Base-by-base conservation (phyloP, 1,139 yeast genomes). In the Saccharomyces hybrid region DNA sequence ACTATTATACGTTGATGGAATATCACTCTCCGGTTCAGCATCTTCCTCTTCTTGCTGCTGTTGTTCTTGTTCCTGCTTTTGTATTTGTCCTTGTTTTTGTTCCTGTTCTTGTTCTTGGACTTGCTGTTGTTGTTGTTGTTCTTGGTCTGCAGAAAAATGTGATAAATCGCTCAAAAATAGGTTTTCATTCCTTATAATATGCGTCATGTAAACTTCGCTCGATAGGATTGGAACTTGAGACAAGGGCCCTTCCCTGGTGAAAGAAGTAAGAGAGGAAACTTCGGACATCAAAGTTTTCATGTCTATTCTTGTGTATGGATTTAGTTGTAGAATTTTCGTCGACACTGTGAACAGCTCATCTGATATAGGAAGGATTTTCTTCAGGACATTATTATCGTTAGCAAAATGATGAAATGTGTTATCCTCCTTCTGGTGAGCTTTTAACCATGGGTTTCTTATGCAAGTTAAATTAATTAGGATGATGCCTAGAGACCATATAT, bases 381-480 rank as follows among this genome's bases (percentile, higher is more conserved):
- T 72, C 59, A 88, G 76, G 16, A 86, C 80, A 19, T 71, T 70
- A 11, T 78, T 76, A 62, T 83, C 79, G 31, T 73, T 70, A 49
- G 78, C 70, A 65, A 74, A 83, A 16, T 80, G 80, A 54, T 72
- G 71, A 66, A 79, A 84, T 0, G 86, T 80, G 48, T 79, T 74
- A 63, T 84, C 88, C 48, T 79, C 80, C 5, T 70, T 69, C 44
- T 80, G 72, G 52, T 86, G 79, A 3, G 97, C 96, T 61, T 84
- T 82, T 54, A 89, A 81, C 97, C 97, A 90, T 19, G 97, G 97
- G 66, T 90, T 90, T 68, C 96, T 79, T 48, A 89, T 84, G 63
- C 96, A 88, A 13, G 88, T 78, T 52, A 90, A 76, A 67, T 90
- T 90, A 58, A 90, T 82, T 56, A 90, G 75, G 38, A 90, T 83